Evolutionary conservation across 345 rosid genomes (phyloP), one percentile per base, ranked within the genome.

Genomic region (Camelina sativa): DNA sequence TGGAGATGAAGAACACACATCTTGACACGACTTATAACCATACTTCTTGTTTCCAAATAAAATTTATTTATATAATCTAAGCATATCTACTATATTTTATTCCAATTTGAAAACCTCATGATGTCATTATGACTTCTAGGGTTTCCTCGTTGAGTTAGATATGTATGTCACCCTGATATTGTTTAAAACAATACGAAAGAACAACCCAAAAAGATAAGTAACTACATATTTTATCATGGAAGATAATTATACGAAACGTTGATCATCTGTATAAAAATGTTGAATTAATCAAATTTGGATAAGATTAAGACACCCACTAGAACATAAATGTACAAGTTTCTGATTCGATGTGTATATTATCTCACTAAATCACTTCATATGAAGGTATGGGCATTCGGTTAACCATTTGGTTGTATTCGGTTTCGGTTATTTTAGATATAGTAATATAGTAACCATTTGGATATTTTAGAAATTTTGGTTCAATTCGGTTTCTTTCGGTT

Each of bases 1-100:
- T 77, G 62, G 72, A 77, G 80, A 71, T 77, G 80, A 71, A 71
- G 72, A 77, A 71, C 80, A 77, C 68, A 71, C 80, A 71, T 77
- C 80, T 64, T 77, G 72, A 77, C 72, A 77, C 80, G 80, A 77
- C 76, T 71, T 66, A 44, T 77, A 71, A 71, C 76, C 76, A 77
- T 65, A 71, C 73, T 58, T 64, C 65, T 76, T 17, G 34, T 43
- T 68, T 50, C 56, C 35, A 37, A 17, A 63, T 70, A 62, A 15
- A 62, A 62, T 54, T 16, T 5, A 69, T 65, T 13, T 64, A 30
- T 48, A 35, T 37, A 12, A 8, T 66, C 15, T 50, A 50, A 48
- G 19, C 40, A 44, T 23, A 23, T 59, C 25, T 5, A 55, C 34
- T 37, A 11, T 22, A 25, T 41, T 23, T 8, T 22, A 9, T 51